A percentile compares a stretch with the other conserved stretches of the same genome.
Evolutionary conservation across 305 asterid genomes (phyloP).

Genomic region (Ajuga reptans): DNA sequence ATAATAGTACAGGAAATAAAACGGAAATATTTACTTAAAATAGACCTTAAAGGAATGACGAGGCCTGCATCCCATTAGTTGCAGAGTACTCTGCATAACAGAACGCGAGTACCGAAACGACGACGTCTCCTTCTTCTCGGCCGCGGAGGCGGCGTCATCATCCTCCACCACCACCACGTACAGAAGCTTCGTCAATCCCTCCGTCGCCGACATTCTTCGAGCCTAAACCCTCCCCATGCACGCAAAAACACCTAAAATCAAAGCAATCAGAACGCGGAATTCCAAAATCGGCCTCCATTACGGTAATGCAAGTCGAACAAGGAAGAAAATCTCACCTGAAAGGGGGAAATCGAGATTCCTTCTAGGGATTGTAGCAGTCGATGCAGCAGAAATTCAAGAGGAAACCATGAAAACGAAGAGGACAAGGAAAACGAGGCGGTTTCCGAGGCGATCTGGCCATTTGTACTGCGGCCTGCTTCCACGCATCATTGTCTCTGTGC

Average conservation of each 20-base stretch:
- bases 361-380: conserved; percentile 15
- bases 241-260: conserved; percentile 11
- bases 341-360: not conserved
- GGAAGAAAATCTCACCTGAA: conserved; percentile 13
- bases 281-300: conserved; percentile 6
- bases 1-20: not conserved
- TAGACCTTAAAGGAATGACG: conserved; percentile 89
- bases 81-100: conserved; percentile 82
- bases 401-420: conserved; percentile 6
- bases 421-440: conserved; percentile 25
- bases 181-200: conserved; percentile 59
- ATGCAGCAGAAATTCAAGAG: conserved; percentile 6
- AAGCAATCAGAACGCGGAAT: not conserved
- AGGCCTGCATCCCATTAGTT: conserved; percentile 93
- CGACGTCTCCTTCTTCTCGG: conserved; percentile 25
- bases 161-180: conserved; percentile 76
- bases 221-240: conserved; percentile 31
- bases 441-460: conserved; percentile 44
- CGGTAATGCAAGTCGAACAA: conserved; percentile 26
- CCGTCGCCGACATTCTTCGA: conserved; percentile 45
- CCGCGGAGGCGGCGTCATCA: conserved; percentile 32
- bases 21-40: not conserved
- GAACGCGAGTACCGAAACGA: conserved; percentile 87
- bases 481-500: conserved; percentile 37
- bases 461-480: conserved; percentile 38